Percentiles rank a stretch among this genome's conserved stretches.
Conservation (phyloP, 306 rosid genomes). For the Lathyrus aphaca region DNA sequence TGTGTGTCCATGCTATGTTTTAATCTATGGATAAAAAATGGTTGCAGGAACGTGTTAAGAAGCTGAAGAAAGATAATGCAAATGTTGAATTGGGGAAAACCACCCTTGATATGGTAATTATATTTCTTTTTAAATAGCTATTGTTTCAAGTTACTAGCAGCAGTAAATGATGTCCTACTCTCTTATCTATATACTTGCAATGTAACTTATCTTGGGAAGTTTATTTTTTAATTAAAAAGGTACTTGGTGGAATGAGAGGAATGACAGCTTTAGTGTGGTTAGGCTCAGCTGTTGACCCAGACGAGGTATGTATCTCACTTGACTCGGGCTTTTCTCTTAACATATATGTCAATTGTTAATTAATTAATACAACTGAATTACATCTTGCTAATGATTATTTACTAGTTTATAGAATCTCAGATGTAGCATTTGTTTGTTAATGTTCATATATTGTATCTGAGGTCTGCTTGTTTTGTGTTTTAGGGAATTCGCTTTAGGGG, state of each 20-base stretch:
- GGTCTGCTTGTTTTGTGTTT: slow-evolving; percentile 32
- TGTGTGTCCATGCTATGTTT: slow-evolving; percentile 15
- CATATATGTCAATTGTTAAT: slow-evolving; percentile 9
- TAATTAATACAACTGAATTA: slow-evolving; percentile 16
- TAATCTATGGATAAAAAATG: slow-evolving; percentile 23
- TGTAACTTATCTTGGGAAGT: slow-evolving; percentile 39
- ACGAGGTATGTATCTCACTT: slow-evolving; percentile 68
- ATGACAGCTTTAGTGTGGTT: slow-evolving; percentile 96
- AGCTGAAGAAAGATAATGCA: slow-evolving; percentile 80
- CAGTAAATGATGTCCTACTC: slow-evolving; percentile 20
- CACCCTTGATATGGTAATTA: slow-evolving; percentile 86
- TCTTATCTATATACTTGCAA: slow-evolving; percentile 17
- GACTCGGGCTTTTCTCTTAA: slow-evolving; percentile 33
- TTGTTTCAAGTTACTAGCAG: slow-evolving; percentile 19
- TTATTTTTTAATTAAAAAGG: slow-evolving; percentile 50
- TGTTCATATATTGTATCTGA: slow-evolving; percentile 39
- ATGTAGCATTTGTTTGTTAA: slow-evolving; percentile 31
- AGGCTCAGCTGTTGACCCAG: slow-evolving; percentile 94
- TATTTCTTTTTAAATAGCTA: slow-evolving; percentile 1
- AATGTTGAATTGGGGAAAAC: slow-evolving; percentile 83
- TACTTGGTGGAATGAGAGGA: slow-evolving; percentile 99
- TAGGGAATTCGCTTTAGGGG: slow-evolving; percentile 97
- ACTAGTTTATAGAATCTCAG: slow-evolving; percentile 26
- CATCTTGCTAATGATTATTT: background rate
- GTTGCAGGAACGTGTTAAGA: slow-evolving; percentile 87